Conservation (phyloP, 192 early-diverging fungal genomes). For the Entomortierella lignicola region DNA sequence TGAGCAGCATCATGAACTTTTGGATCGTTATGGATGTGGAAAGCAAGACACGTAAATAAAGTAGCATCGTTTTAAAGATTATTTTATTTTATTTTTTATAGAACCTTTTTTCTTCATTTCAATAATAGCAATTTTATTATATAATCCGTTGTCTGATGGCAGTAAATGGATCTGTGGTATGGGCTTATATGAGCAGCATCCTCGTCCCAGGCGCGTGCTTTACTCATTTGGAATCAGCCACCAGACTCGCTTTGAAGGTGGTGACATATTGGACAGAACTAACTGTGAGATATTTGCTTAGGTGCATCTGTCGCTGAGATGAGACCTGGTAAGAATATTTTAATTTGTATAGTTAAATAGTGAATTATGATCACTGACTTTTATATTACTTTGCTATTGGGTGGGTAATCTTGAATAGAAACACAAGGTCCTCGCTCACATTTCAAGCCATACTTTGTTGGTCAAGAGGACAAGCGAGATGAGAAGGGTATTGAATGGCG, state of each 20-base stretch:
- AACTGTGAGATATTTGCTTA: slow-evolving; percentile 34
- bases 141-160: too few relatives aligned
- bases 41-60: neutral
- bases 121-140: too few relatives aligned
- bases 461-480: slow-evolving; percentile 7
- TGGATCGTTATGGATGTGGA: neutral
- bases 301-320: slow-evolving; percentile 28
- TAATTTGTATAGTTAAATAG: too few relatives aligned
- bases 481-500: slow-evolving; percentile 16
- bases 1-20: neutral
- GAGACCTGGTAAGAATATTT: slow-evolving; percentile 19
- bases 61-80: too few relatives aligned
- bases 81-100: too few relatives aligned
- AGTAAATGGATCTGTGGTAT: slow-evolving; percentile 39
- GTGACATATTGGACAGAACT: slow-evolving; percentile 40
- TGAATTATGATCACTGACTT: too few relatives aligned
- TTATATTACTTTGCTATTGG: too few relatives aligned
- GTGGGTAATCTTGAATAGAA: too few relatives aligned
- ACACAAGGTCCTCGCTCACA: slow-evolving; percentile 18
- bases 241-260: slow-evolving; percentile 41
- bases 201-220: slow-evolving; percentile 40
- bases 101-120: too few relatives aligned
- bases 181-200: slow-evolving; percentile 38
- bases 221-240: slow-evolving; percentile 45
- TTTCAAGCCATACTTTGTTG: slow-evolving; percentile 44